Evolutionary conservation across 139 green algal species (phyloP), one percentile per base, ranked within the genome.

Genomic region (Pseudopediastrum boryanum): DNA sequence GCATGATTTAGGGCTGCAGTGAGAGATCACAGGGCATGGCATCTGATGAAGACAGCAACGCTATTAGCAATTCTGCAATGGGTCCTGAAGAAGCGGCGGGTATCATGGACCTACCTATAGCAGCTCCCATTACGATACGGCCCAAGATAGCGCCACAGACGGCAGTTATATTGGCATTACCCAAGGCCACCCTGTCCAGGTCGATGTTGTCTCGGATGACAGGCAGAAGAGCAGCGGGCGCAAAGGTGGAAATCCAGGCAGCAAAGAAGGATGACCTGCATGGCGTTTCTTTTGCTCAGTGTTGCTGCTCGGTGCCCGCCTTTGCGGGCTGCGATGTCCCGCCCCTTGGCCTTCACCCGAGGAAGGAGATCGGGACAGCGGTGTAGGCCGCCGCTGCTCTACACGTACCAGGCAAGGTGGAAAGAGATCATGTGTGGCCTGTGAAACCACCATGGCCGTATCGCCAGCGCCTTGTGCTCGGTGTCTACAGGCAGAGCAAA

Each of bases 221-320:
- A 12, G 93, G 87, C n/a, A 94, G 71, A 41, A 97, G 84, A 12
- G 93, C 87, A 0, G 92, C 90, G 0, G 91, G 89, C 7, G 93
- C 91, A 76, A 98, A 98, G 8, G 92, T 94, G 21, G 94, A 95
- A 16, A 96, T 68, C 89, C 98, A 98, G 42, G 91, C 89, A 21
- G 90, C 77, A 83, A 96, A 96, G 89, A 97, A 97, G 29, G 79
- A 80, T 21, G 97, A 77, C 94, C 94, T n/a, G n/a, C n/a, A n/a
- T n/a, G n/a, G n/a, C n/a, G n/a, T n/a, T n/a, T n/a, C n/a, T n/a
- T n/a, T n/a, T n/a, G n/a, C n/a, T n/a, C n/a, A n/a, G n/a, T n/a
- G n/a, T n/a, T n/a, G n/a, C n/a, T n/a, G n/a, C n/a, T n/a, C n/a
- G n/a, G n/a, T n/a, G n/a, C n/a, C n/a, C n/a, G n/a, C n/a, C n/a